Evolutionary conservation across 306 rosid species (phyloP), one percentile per base, ranked within the genome.

Genomic region (Crotalaria pallida): DNA sequence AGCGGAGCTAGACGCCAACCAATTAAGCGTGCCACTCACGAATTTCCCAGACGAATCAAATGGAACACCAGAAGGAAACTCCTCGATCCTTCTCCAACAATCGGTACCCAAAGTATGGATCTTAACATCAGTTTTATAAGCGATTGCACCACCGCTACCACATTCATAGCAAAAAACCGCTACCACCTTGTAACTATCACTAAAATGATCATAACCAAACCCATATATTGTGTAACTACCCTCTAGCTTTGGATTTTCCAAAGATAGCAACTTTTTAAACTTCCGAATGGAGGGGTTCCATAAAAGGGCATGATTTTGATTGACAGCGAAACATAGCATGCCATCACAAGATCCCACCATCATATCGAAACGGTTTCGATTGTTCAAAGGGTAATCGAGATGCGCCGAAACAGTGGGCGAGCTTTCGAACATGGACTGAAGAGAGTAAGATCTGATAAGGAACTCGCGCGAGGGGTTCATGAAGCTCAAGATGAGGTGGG

Each of bases 331-430:
- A 23, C 85, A 82, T 5, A 82, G 36, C 16, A 82, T 15, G 70
- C 82, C 85, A 7, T 68, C 34, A 7, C 82, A 77, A 48, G 85
- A 81, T 0, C 78, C 82, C 3, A 48, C 77, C 5, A 78, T 18
- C 18, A 55, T 16, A 36, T 60, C 71, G 15, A 26, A 77, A 7
- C 34, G 23, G 4, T 12, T 36, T 31, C 40, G 44, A 7, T 11
- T 6, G 36, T 23, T 36, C 33, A 15, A 22, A 59, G 72, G 81
- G 31, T 23, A 72, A 8, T 55, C 4, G 13, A 72, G 52, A 34
- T 15, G 38, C 0, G 24, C 3, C 18, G 53, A 27, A 1, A 3
- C 2, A 0, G 58, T 4, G 31, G 47, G 0, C 2, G 12, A 11
- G 24, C 40, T 4, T 7, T 33, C 6, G 12, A 38, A 65, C 0